These are phyloP conservation scores for Apiotrichum veenhuisii DNA, from an alignment of 1,284 basidiomycete species.

Conservation along the genomic window DNA sequence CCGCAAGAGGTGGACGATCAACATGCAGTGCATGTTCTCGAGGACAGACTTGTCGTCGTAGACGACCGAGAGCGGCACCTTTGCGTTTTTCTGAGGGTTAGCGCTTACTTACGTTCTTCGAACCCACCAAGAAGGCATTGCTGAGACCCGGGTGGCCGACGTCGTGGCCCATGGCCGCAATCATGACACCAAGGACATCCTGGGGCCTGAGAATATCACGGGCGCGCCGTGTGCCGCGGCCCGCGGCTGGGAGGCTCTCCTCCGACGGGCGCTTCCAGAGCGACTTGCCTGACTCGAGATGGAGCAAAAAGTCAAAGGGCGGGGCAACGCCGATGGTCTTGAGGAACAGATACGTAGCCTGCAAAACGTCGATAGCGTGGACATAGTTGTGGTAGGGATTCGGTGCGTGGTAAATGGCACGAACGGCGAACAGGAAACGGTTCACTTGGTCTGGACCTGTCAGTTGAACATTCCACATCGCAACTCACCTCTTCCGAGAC, in stretches of 20 bases:
- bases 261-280: slow-evolving; percentile 34
- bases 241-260: slow-evolving; percentile 20
- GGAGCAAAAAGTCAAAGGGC: slow-evolving; percentile 54
- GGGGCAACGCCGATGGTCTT: slow-evolving; percentile 72
- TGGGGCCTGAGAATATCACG: slow-evolving; percentile 57
- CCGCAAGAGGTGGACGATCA: slow-evolving; percentile 76
- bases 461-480: not conserved
- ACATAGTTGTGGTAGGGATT: slow-evolving; percentile 96
- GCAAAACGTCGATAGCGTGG: slow-evolving; percentile 89
- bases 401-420: slow-evolving; percentile 76
- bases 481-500: slow-evolving; percentile 63
- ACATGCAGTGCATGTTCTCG: slow-evolving; percentile 86
- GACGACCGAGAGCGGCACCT: slow-evolving; percentile 76
- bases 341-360: slow-evolving; percentile 83
- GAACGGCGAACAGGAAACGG: slow-evolving; percentile 72
- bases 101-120: not conserved
- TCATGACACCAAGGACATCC: slow-evolving; percentile 76
- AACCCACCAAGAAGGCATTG: slow-evolving; percentile 82
- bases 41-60: slow-evolving; percentile 85
- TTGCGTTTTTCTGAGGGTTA: slow-evolving; percentile 73
- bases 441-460: slow-evolving; percentile 59
- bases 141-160: slow-evolving; percentile 90
- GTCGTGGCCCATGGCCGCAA: slow-evolving; percentile 91
- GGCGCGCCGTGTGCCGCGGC: slow-evolving; percentile 34
- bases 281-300: slow-evolving; percentile 21